These are phyloP conservation scores for Mycosarcoma maydis DNA, from an alignment of 1,284 basidiomycete species.

Conservation along the genomic window DNA sequence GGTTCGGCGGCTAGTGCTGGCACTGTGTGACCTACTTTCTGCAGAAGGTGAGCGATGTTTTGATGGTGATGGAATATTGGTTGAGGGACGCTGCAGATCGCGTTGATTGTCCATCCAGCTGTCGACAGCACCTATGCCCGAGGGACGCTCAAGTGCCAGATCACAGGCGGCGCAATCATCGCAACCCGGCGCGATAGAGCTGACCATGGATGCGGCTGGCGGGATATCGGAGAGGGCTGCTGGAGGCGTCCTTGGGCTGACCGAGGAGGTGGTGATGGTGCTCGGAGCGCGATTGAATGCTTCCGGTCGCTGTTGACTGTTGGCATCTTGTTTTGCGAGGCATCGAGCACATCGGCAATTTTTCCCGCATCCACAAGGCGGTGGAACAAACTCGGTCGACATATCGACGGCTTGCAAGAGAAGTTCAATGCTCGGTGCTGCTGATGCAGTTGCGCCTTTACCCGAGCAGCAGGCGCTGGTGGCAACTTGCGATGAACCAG, in stretches of 20 bases:
- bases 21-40: constrained; percentile 4
- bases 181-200: constrained; percentile 33
- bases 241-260: constrained; percentile 23
- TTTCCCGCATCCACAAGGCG: constrained; percentile 38
- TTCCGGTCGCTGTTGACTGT: background rate
- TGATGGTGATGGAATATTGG: too few species aligned
- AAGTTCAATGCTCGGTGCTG: constrained; percentile 40
- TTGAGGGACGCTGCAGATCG: background rate
- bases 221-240: background rate
- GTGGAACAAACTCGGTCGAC: constrained; percentile 43
- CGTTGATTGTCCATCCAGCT: constrained; percentile 42
- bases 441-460: constrained; percentile 13
- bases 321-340: constrained; percentile 11
- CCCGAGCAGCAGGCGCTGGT: constrained; percentile 20
- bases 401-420: constrained; percentile 49
- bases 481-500: background rate
- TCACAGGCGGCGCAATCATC: constrained; percentile 56
- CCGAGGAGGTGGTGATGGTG: constrained; percentile 18
- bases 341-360: constrained; percentile 44
- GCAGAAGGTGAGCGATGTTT: constrained; percentile 5
- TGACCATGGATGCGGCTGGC: background rate
- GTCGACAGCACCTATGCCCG: constrained; percentile 51
- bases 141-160: constrained; percentile 43
- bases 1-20: constrained; percentile 6
- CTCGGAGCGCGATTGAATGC: constrained; percentile 1